phyloP scores from a whole-genome alignment of 495 filamentous ascomycete genomes.

The Haplographium delicatum region DNA sequence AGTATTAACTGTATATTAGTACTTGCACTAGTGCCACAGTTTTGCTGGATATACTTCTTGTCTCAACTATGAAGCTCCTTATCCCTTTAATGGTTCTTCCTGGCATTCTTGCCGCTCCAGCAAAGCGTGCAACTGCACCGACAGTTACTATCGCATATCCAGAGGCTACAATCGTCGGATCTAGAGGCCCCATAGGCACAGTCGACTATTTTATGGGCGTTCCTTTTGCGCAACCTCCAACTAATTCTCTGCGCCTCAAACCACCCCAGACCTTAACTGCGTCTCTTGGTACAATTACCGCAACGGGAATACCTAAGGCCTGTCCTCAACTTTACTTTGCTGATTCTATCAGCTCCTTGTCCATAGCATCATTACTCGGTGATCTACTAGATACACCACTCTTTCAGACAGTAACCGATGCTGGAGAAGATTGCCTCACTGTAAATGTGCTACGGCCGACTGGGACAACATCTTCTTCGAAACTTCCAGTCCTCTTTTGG shows the following conservation, averaged over 20 bases:
- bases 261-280: conserved; percentile 48
- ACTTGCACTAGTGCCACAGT: background rate
- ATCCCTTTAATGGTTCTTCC: conserved; percentile 4
- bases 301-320: conserved; percentile 37
- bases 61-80: conserved; percentile 14
- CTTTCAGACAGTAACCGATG: conserved; percentile 44
- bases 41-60: background rate
- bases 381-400: conserved; percentile 50
- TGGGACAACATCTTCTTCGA: conserved; percentile 33
- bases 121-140: conserved; percentile 8
- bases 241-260: conserved; percentile 52
- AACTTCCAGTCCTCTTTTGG: conserved; percentile 61
- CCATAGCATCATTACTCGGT: conserved; percentile 45
- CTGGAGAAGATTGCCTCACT: conserved; percentile 60
- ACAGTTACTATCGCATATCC: conserved; percentile 19
- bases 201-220: conserved; percentile 55
- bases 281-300: conserved; percentile 37
- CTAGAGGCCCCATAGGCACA: background rate
- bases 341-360: conserved; percentile 36
- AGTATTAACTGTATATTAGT: no score
- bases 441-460: conserved; percentile 60
- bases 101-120: conserved; percentile 13
- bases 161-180: conserved; percentile 21
- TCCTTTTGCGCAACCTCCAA: conserved; percentile 59
- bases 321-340: conserved; percentile 46